Evolutionary conservation across 176 grass and related monocot genomes (phyloP).

Genomic region (Oryza coarctata): DNA sequence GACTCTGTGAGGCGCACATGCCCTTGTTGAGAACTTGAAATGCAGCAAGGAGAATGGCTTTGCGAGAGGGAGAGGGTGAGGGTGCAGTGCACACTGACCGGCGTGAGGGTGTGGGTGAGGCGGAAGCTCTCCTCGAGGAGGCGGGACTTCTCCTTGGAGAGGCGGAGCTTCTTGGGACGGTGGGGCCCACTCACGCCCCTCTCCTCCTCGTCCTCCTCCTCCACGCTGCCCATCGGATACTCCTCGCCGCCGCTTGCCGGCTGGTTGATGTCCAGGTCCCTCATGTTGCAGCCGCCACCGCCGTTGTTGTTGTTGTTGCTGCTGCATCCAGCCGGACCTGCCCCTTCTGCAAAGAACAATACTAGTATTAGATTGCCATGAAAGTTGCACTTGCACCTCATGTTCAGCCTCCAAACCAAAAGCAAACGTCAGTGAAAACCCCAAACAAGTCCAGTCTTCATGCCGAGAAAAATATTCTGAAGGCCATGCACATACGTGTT

Average conservation of each 20-base stretch:
- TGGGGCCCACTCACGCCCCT: constrained; percentile 43
- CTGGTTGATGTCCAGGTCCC: constrained; percentile 93
- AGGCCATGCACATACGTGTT: background rate
- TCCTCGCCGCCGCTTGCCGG: constrained; percentile 81
- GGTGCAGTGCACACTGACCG: constrained; percentile 41
- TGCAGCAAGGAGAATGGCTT: background rate
- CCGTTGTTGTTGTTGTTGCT: background rate
- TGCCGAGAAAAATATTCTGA: background rate
- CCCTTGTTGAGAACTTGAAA: background rate
- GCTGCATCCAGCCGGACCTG: constrained; percentile 25
- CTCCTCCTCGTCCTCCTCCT: constrained; percentile 78
- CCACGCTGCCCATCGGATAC: constrained; percentile 67
- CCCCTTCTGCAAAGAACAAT: constrained; percentile 49
- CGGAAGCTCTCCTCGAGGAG: constrained; percentile 93
- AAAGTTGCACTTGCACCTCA: background rate
- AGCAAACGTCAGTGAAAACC: background rate
- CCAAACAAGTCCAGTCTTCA: background rate
- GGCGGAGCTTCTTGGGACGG: constrained; percentile 87
- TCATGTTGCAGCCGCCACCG: constrained; percentile 50
- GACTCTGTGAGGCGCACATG: background rate
- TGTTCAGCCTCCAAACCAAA: background rate
- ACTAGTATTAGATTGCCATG: background rate
- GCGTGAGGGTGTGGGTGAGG: constrained; percentile 80
- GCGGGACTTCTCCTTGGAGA: constrained; percentile 88
- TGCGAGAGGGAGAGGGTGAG: background rate